phyloP scores from a whole-genome alignment of 1,139 yeast species.

The Geotrichum fermentans region DNA sequence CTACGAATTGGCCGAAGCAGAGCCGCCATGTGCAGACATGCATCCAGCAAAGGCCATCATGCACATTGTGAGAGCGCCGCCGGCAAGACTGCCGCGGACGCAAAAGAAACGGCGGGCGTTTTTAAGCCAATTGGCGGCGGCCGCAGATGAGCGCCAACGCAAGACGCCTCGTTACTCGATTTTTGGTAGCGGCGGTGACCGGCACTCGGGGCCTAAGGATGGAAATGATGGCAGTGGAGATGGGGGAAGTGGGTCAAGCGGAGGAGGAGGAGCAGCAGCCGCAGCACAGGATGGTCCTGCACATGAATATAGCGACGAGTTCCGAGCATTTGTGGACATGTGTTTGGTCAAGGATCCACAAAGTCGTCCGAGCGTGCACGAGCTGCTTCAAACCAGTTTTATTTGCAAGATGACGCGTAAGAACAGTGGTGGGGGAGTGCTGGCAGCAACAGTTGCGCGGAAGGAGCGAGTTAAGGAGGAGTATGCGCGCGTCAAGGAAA shows the following conservation, averaged over 20 bases:
- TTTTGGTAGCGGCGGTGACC: not conserved
- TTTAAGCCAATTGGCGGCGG: constrained; percentile 2
- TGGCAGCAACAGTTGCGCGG: constrained; percentile 3
- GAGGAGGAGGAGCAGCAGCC: not conserved
- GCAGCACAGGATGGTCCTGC: constrained; percentile 20
- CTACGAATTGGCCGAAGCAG: constrained; percentile 86
- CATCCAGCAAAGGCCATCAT: constrained; percentile 74
- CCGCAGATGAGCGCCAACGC: constrained; percentile 2
- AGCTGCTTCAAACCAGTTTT: constrained; percentile 23
- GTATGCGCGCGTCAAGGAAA: constrained; percentile 11
- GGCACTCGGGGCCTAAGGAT: not conserved
- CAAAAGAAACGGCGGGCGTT: constrained; percentile 11
- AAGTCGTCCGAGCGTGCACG: constrained; percentile 38
- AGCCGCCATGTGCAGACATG: constrained; percentile 55
- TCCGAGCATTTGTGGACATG: constrained; percentile 55
- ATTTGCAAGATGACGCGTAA: constrained; percentile 1
- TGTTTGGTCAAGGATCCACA: constrained; percentile 58
- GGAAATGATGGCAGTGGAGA: not conserved
- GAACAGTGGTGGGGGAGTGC: not conserved
- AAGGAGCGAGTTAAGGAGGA: constrained; percentile 15
- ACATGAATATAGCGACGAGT: constrained; percentile 43
- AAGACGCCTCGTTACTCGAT: not conserved
- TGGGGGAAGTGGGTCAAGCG: not conserved
- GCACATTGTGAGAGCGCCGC: constrained; percentile 61
- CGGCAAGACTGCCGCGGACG: constrained; percentile 54